phyloP scores from a whole-genome alignment of 345 rosid species.

The Syzygium jambos region DNA sequence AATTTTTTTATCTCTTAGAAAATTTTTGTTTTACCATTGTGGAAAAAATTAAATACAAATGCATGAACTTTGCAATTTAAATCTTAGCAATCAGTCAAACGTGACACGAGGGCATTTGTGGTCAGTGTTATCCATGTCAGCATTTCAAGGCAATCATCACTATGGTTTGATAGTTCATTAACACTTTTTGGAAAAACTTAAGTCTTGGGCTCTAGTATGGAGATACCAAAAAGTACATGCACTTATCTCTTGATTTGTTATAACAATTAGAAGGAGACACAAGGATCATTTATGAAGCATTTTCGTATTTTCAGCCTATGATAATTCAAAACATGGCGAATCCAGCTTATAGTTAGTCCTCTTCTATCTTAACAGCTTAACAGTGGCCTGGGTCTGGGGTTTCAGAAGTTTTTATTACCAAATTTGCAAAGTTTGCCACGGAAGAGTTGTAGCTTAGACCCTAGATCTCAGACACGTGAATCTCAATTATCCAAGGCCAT shows the following conservation, averaged over 20 bases:
- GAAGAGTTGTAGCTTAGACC: not conserved
- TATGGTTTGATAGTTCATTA: not conserved
- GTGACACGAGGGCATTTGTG: not conserved
- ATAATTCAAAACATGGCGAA: not conserved
- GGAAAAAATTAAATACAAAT: not conserved
- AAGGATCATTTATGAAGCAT: not conserved
- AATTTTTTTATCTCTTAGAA: not conserved
- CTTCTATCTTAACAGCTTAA: not conserved
- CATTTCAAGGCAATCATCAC: not conserved
- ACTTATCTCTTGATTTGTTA: not conserved
- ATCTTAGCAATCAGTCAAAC: not conserved
- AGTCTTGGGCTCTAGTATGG: not conserved
- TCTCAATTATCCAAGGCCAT: not conserved
- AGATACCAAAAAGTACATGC: not conserved
- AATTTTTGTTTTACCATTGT: not conserved
- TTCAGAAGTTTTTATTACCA: not conserved
- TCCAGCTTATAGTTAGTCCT: not conserved
- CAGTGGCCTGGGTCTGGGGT: not conserved
- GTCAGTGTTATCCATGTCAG: not conserved
- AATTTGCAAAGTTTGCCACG: not conserved
- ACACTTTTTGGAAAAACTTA: not conserved
- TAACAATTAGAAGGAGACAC: not conserved
- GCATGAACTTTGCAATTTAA: not conserved
- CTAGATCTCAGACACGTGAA: not conserved
- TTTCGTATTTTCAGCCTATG: not conserved